phyloP scores from a whole-genome alignment of 31 red algal genomes.

The Odonthalia washingtoniensis region DNA sequence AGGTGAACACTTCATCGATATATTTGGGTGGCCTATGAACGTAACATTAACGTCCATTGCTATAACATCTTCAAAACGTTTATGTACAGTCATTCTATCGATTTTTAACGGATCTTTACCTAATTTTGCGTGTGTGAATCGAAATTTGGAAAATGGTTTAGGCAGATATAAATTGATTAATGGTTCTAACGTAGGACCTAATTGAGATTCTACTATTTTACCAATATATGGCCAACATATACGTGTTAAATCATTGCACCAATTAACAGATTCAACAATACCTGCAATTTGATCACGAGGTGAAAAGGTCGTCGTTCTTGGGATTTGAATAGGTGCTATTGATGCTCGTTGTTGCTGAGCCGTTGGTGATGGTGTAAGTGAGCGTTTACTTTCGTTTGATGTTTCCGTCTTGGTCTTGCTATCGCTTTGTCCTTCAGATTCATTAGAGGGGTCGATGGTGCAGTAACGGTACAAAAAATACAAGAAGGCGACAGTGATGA shows the following conservation, averaged over 20 bases:
- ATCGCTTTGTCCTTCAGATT: too few relatives aligned
- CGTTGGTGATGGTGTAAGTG: too few relatives aligned
- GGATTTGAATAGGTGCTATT: slow-evolving; percentile 35
- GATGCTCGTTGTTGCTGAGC: too few relatives aligned
- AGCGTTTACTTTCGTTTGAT: too few relatives aligned
- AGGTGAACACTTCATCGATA: slow-evolving; percentile 72
- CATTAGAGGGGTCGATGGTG: too few relatives aligned
- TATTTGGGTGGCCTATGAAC: slow-evolving; percentile 62
- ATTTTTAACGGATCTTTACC: slow-evolving; percentile 74
- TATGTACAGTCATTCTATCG: slow-evolving; percentile 70
- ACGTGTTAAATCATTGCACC: slow-evolving; percentile 75
- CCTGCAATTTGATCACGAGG: slow-evolving; percentile 63
- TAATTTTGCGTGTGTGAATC: slow-evolving; percentile 62
- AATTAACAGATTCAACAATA: slow-evolving; percentile 61
- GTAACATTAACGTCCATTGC: slow-evolving; percentile 77
- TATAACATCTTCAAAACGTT: slow-evolving; percentile 60
- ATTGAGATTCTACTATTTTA: slow-evolving; percentile 66
- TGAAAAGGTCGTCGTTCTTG: slow-evolving; percentile 58
- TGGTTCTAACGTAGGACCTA: slow-evolving; percentile 64
- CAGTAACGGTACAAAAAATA: too few relatives aligned
- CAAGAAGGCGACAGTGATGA: too few relatives aligned
- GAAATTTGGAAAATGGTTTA: slow-evolving; percentile 75
- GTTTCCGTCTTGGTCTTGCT: background rate
- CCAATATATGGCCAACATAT: slow-evolving; percentile 79
- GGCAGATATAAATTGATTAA: slow-evolving; percentile 70